phyloP scores from a whole-genome alignment of 129 eudicot genomes.

The Heracleum sosnowskyi region DNA sequence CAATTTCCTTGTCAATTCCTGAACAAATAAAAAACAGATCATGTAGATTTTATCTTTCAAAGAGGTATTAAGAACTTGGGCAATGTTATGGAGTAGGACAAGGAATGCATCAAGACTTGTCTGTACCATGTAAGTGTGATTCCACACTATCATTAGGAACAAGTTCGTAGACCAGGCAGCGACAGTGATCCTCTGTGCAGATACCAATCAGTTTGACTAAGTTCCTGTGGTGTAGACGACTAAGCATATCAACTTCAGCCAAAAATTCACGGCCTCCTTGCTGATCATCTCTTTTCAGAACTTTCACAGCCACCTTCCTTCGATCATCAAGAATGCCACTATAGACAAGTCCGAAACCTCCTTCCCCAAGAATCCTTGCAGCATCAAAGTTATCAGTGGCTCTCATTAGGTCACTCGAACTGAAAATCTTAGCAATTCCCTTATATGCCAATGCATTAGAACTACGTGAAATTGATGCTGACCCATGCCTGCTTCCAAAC shows the following conservation, averaged over 20 bases:
- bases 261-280: slow-evolving; percentile 88
- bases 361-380: slow-evolving; percentile 51
- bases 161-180: slow-evolving; percentile 83
- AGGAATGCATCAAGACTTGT: background rate
- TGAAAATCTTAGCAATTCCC: slow-evolving; percentile 39
- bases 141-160: slow-evolving; percentile 96
- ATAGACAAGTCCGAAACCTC: slow-evolving; percentile 58
- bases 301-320: slow-evolving; percentile 47
- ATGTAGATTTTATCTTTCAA: background rate
- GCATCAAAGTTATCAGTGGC: slow-evolving; percentile 38
- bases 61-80: background rate
- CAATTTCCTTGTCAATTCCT: slow-evolving; percentile 58
- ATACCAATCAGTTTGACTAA: slow-evolving; percentile 88
- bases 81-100: background rate
- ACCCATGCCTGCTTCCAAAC: slow-evolving; percentile 32
- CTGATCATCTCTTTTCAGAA: slow-evolving; percentile 50
- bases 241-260: slow-evolving; percentile 96
- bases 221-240: slow-evolving; percentile 85
- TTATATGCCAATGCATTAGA: slow-evolving; percentile 30
- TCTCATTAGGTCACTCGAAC: slow-evolving; percentile 32
- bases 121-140: slow-evolving; percentile 88
- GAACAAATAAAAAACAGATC: background rate
- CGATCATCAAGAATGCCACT: slow-evolving; percentile 43
- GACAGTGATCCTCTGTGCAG: slow-evolving; percentile 59
- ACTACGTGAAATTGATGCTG: slow-evolving; percentile 35